Base-by-base conservation (phyloP, 768 basidiomycete species). In the Sarcodon aspratus region DNA sequence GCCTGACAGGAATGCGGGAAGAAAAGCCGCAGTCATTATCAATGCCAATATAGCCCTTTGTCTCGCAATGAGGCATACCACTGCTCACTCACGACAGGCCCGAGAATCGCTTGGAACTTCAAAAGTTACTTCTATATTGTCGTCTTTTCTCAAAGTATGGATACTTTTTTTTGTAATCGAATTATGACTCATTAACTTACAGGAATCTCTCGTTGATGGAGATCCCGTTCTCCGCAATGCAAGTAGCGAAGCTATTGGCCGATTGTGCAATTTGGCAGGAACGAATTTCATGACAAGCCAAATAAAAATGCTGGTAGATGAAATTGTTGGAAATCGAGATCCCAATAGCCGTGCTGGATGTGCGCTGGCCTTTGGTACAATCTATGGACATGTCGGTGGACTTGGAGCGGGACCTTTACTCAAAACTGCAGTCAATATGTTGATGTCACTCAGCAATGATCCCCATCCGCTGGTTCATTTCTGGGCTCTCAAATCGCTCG, bases 401-500 rank as follows among this genome's bases (percentile, higher is more conserved):
- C 74, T 98, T n/a, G 90, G 89, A 9, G 95, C 93, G 7, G 91
- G 91, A 0, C 90, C 96, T 0, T 74, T 97, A 12, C 73, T 98
- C 51, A 98, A 97, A 65, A 96, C 94, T 0, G 91, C 94, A 0
- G 87, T 95, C 52, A 93, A 96, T 59, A 82, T 98, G 42, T 72
- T 97, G 35, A 89, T 95, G 80, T 95, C 94, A 0, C 76, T 99
- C 15, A 82, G 85, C 63, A 93, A 88, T 52, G 96, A 99, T 62
- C 93, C 95, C 0, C 96, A 98, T 61, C 95, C 96, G 0, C 75
- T 92, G 33, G 96, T 97, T 6, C 95, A 98, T 63, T 96, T 85
- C 59, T 94, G 87, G 82, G 84, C 95, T 2, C 69, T 97, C 52
- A 81, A 78, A 44, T 87, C 96, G 1, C 71, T 99, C 32, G 79